Evolutionary conservation across 2,329 filamentous ascomycete species (phyloP), one percentile per base, ranked within the genome.

Genomic region (Hypoxylon sp.): DNA sequence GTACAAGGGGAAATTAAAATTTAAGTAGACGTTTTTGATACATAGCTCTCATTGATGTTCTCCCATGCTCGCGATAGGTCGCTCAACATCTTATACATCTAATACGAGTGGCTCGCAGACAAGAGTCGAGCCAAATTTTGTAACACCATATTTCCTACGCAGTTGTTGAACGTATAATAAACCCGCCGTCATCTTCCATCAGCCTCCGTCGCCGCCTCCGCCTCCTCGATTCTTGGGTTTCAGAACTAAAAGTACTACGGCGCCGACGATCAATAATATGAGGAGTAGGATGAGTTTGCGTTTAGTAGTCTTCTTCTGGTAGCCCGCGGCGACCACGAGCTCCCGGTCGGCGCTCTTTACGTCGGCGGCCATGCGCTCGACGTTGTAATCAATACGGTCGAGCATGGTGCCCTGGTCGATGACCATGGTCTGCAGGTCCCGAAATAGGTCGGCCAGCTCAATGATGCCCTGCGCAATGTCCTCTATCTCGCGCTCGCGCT

Each of bases 391-490:
- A 75, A 97, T 97, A 76, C 96, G 91, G 80, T 97, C 94, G 22
- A 97, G 86, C 87, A 97, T 92, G 13, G 93, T 96, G 58, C 94
- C 94, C 80, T 96, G 92, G 77, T 96, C 92, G 72, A 97, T 94
- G 74, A 97, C 94, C 94, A 99, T 98, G 52, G 87, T 91, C 81
- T 99, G 96, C 31, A 99, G 84, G 76, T 99, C 96, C 69, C 97
- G 93, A 83, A 99, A 99, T 55, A 99, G 93, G 79, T 98, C 96
- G 3, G 95, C 93, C 6, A 99, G 85, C 78, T 98, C 95, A 76
- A 99, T 98, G 80, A 99, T 98, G 64, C 96, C 95, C 78, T 98
- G 94, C 1, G 96, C 96, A 70, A 99, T 99, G 74, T 98, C 94
- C 77, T 97, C 97, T 75, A 99, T 99, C 80, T 98, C 96, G 44